Base-by-base conservation (phyloP, 805 yeast species). In the Grigorovia jiainica region DNA sequence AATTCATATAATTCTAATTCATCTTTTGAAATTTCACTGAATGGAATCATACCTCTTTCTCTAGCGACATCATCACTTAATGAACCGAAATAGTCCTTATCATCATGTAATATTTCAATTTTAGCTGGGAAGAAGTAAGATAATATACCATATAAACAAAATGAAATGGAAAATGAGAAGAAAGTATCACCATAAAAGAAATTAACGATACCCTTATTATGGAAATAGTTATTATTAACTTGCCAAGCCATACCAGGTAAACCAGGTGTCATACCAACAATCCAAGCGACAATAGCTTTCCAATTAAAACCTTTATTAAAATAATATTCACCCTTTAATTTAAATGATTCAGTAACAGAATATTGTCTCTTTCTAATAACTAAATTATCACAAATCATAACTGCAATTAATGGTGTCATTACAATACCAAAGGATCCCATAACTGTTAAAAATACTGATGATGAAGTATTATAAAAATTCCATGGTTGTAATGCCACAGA, bases 161-260 rank as follows among this genome's bases (percentile, higher is more conserved):
- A 65, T 13, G 75, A 58, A 25, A 66, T 60, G 17, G 54, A 44
- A 43, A 70, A 70, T 3, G 68, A 67, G 46, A 67, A 70, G 45
- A 72, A 58, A 15, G 67, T 60, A 43, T 68, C 70, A 40, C 71
- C 74, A 40, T 66, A 58, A 51, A 63, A 72, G 50, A 63, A 70
- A 43, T 68, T 64, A 7, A 58, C 54, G 13, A 66, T 60, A n/a
- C 76, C 76, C 4, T 37, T 47, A 24, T 56, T 48, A 16, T 46
- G 34, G 44, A 62, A 57, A 23, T 49, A 52, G 18, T 45, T 37
- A n/a, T 58, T 46, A 39, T 54, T 64, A 36, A 57, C 60, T 51
- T 48, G 62, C 67, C 51, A 64, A 48, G 59, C 65, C 48, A 55
- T 62, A 29, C 79, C 79, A 3, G 79, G 79, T 20, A 74, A 43